Conservation (phyloP, 148 eudicot species). For the Chenopodium suecicum region DNA sequence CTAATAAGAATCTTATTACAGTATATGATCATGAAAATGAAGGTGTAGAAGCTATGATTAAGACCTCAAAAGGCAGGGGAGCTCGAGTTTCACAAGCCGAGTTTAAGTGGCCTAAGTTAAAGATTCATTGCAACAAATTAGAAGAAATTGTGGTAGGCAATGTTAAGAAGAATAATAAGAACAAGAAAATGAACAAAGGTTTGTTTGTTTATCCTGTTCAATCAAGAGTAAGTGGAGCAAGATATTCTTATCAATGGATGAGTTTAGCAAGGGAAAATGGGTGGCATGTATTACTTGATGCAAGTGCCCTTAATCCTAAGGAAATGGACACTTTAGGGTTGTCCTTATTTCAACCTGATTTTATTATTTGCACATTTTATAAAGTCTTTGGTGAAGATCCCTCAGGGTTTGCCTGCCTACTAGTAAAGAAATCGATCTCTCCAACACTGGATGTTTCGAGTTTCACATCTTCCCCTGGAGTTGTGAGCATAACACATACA, state of each 20-base stretch:
- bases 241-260: constrained; percentile 72
- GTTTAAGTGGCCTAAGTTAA: constrained; percentile 68
- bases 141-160: constrained; percentile 39
- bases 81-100: constrained; percentile 44
- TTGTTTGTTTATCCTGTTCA: constrained; percentile 65
- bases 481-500: constrained; percentile 27
- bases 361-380: constrained; percentile 58
- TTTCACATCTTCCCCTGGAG: constrained; percentile 30
- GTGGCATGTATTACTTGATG: constrained; percentile 77
- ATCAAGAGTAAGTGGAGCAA: constrained; percentile 58
- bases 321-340: constrained; percentile 82
- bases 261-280: constrained; percentile 64
- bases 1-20: constrained; percentile 38
- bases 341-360: constrained; percentile 65
- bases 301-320: constrained; percentile 55
- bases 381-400: constrained; percentile 70
- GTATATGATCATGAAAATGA: constrained; percentile 69
- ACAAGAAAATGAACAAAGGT: constrained; percentile 36
- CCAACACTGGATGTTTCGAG: constrained; percentile 23
- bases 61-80: constrained; percentile 37
- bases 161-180: constrained; percentile 23
- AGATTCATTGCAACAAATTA: constrained; percentile 37
- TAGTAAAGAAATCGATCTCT: constrained; percentile 50
- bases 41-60: constrained; percentile 50
- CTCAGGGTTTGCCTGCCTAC: constrained; percentile 65